A percentile compares a stretch with the other conserved stretches of the same genome.
phyloP scores from a whole-genome alignment of 2,329 filamentous ascomycete genomes.

The Amylocarpus encephaloides region DNA sequence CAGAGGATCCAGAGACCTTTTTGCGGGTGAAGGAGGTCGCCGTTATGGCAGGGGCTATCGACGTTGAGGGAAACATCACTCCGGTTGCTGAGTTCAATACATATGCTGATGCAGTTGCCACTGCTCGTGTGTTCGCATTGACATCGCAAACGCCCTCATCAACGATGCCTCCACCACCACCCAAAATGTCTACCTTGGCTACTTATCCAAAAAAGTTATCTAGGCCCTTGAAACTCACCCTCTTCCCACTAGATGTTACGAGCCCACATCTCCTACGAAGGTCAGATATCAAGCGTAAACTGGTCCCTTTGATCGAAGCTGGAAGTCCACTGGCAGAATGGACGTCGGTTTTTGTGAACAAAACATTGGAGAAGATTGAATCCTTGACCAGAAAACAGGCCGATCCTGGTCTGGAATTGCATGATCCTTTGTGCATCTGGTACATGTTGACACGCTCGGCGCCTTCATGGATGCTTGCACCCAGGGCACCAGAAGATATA shows the following conservation, averaged over 20 bases:
- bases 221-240: conserved; percentile 56
- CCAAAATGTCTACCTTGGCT: conserved; percentile 44
- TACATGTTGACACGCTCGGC: conserved; percentile 61
- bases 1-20: conserved; percentile 84
- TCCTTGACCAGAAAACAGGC: conserved; percentile 51
- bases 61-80: conserved; percentile 72
- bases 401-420: conserved; percentile 58
- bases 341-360: conserved; percentile 65
- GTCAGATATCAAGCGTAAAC: conserved; percentile 50
- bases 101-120: conserved; percentile 77
- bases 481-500: conserved; percentile 66
- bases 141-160: conserved; percentile 67
- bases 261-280: conserved; percentile 60
- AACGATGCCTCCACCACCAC: conserved; percentile 69
- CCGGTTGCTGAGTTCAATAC: conserved; percentile 94
- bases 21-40: conserved; percentile 83
- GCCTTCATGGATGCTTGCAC: conserved; percentile 50
- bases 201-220: conserved; percentile 60
- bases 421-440: conserved; percentile 76
- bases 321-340: conserved; percentile 70
- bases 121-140: conserved; percentile 70
- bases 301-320: conserved; percentile 48
- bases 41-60: conserved; percentile 88
- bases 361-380: conserved; percentile 63
- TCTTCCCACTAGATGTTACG: conserved; percentile 75